phyloP scores from a whole-genome alignment of 2,329 filamentous ascomycete species.

The Trichoderma brevicompactum region DNA sequence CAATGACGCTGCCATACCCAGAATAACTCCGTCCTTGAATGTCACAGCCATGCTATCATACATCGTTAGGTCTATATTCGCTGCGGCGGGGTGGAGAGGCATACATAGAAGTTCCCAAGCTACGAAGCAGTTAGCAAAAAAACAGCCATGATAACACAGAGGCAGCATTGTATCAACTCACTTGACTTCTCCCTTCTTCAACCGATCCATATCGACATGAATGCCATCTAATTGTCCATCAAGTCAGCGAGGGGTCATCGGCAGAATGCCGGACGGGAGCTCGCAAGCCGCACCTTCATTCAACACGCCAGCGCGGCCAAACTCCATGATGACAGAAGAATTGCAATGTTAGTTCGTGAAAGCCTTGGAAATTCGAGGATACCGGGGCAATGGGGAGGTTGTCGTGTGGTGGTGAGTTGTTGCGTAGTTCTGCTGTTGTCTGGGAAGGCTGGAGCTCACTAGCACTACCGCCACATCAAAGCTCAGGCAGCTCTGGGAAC shows the following conservation, averaged over 20 bases:
- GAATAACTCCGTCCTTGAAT: conserved; percentile 97
- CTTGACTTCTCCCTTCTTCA: conserved; percentile 99
- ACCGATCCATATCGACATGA: conserved; percentile 96
- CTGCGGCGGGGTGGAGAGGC: conserved; percentile 42
- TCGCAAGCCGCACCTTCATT: conserved; percentile 61
- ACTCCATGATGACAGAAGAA: conserved; percentile 57
- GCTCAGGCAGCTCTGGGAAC: conserved; percentile 54
- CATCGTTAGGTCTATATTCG: conserved; percentile 34
- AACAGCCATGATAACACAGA: not conserved
- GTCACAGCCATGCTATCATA: conserved; percentile 89
- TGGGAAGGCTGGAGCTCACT: conserved; percentile 44
- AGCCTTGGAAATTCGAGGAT: not conserved
- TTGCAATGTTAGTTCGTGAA: not conserved
- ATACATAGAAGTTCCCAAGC: conserved; percentile 96
- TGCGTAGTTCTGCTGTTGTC: conserved; percentile 35
- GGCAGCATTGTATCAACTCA: conserved; percentile 54
- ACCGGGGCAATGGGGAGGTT: conserved; percentile 16
- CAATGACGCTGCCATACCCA: conserved; percentile 57
- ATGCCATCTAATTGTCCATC: conserved; percentile 77
- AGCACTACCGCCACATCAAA: conserved; percentile 35
- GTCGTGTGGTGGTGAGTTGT: conserved; percentile 33
- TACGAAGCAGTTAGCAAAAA: conserved; percentile 49
- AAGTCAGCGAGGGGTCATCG: conserved; percentile 33
- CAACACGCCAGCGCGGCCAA: conserved; percentile 63
- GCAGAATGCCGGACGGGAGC: conserved; percentile 14